Percentiles rank a stretch among this genome's conserved stretches.
Evolutionary conservation across 2,329 filamentous ascomycete genomes (phyloP).

Genomic region (Pseudogymnoascus pannorum): DNA sequence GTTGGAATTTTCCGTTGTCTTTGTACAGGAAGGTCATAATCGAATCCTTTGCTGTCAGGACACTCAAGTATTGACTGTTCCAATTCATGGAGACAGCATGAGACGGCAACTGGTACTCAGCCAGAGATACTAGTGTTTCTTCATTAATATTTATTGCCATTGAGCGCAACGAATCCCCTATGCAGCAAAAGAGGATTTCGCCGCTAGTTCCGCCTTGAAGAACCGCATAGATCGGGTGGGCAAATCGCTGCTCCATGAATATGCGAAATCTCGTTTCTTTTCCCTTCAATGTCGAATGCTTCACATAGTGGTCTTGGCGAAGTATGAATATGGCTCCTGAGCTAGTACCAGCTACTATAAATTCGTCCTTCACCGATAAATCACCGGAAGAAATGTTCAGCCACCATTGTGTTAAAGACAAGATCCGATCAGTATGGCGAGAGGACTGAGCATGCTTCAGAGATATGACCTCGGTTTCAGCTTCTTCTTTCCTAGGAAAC

Average conservation of each 20-base stretch:
- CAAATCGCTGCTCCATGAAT: background rate
- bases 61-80: constrained; percentile 40
- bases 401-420: constrained; percentile 6
- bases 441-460: background rate
- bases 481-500: constrained; percentile 39
- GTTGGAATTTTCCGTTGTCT: constrained; percentile 21
- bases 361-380: background rate
- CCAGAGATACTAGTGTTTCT: constrained; percentile 43
- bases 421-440: background rate
- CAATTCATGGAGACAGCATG: constrained; percentile 43
- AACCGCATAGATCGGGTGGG: background rate
- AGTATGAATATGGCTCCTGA: background rate
- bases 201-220: background rate
- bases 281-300: background rate
- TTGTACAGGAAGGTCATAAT: constrained; percentile 44
- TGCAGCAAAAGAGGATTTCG: constrained; percentile 44
- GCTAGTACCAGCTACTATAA: background rate
- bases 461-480: background rate
- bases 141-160: constrained; percentile 44
- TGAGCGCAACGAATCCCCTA: constrained; percentile 47
- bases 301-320: constrained; percentile 2
- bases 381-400: background rate
- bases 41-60: constrained; percentile 47
- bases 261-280: background rate
- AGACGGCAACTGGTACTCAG: constrained; percentile 44